A percentile compares a stretch with the other conserved stretches of the same genome.
phyloP scores from a whole-genome alignment of 2,329 filamentous ascomycete species.

The Aspergillus sp. region DNA sequence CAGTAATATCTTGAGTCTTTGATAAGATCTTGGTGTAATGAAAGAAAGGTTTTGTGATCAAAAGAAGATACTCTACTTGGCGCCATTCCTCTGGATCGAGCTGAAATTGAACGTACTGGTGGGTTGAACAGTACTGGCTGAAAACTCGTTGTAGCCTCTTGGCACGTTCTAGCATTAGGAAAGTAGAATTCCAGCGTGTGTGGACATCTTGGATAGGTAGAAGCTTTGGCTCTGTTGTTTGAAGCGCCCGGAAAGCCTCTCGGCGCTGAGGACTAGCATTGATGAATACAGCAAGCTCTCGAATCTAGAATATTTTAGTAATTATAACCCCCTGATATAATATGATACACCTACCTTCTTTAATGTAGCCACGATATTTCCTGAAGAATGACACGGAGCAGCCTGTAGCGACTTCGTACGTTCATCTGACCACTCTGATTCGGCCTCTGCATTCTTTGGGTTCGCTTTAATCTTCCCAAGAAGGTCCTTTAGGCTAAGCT shows the following conservation, averaged over 20 bases:
- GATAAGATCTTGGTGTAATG: not conserved
- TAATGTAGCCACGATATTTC: not conserved
- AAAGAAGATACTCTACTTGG: not conserved
- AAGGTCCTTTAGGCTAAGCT: not conserved
- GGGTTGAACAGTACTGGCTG: not conserved
- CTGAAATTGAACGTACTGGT: not conserved
- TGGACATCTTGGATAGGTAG: not conserved
- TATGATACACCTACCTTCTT: not conserved
- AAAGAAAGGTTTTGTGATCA: not conserved
- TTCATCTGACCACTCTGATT: not conserved
- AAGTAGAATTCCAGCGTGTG: too few relatives aligned
- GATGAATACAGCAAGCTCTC: not conserved
- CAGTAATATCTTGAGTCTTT: not conserved
- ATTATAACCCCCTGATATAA: not conserved
- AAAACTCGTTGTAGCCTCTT: not conserved
- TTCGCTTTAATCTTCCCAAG: not conserved
- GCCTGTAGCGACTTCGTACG: not conserved
- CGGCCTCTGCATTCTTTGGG: not conserved
- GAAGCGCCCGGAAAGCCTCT: not conserved
- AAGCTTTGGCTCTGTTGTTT: not conserved
- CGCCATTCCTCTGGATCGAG: not conserved
- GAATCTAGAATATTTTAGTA: not conserved
- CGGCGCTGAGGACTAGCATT: not conserved
- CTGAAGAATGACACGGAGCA: not conserved
- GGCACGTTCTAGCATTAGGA: not conserved